These are phyloP conservation scores for Tillandsia leiboldiana DNA, from an alignment of 176 grass and related monocot genomes.

Conservation along the genomic window DNA sequence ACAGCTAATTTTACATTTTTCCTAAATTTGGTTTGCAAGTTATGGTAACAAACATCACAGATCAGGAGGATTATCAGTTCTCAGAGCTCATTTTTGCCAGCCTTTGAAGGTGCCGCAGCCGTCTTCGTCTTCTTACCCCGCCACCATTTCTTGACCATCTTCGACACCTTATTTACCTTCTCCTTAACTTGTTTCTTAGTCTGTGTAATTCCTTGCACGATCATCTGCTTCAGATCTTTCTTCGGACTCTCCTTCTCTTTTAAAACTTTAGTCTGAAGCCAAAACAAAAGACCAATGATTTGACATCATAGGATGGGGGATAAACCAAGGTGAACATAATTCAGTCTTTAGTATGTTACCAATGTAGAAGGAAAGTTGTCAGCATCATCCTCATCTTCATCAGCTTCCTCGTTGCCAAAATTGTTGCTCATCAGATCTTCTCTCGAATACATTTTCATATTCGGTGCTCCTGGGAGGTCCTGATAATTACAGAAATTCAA, in stretches of 20 bases:
- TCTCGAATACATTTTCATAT: conserved; percentile 96
- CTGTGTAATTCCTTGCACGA: conserved; percentile 41
- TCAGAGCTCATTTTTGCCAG: conserved; percentile 63
- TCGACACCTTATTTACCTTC: conserved; percentile 52
- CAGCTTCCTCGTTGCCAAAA: conserved; percentile 43
- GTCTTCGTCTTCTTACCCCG: conserved; percentile 43
- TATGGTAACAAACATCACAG: background rate
- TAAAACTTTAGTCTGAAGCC: conserved; percentile 53
- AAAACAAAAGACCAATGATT: background rate
- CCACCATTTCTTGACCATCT: conserved; percentile 75
- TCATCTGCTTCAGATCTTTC: conserved; percentile 63
- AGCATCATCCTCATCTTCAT: conserved; percentile 57
- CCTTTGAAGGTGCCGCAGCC: conserved; percentile 28
- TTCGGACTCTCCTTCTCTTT: conserved; percentile 54
- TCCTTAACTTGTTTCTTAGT: conserved; percentile 60
- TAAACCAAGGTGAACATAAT: conserved; percentile 5
- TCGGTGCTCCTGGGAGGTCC: conserved; percentile 82
- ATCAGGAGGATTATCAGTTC: background rate
- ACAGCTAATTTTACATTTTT: background rate
- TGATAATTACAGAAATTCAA: conserved; percentile 19
- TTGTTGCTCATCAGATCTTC: conserved; percentile 95
- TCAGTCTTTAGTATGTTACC: conserved; percentile 28
- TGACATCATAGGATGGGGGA: background rate
- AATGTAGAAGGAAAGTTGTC: conserved; percentile 53
- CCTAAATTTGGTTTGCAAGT: background rate